Base-by-base conservation (phyloP, 2,329 filamentous ascomycete species). In the Elsinoe ampelina region DNA sequence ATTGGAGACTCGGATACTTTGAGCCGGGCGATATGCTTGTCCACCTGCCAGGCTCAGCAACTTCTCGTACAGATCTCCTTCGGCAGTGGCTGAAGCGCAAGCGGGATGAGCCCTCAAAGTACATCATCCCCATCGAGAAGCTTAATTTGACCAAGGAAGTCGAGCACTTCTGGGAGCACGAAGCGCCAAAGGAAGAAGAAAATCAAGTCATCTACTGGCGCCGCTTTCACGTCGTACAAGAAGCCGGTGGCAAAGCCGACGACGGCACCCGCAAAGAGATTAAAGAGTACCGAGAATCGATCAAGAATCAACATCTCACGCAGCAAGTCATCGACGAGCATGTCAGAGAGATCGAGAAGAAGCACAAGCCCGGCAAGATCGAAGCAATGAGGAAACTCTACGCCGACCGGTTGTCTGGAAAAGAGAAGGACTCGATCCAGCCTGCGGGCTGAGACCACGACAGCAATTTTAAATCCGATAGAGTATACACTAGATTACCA, bases 171-270 rank as follows among this genome's bases (percentile, higher is more conserved):
- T 52, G 48, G 48, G 61, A 62, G 19, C 63, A 58, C 5, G 41
- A 65, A 15, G 35, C 59, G 3, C 38, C 61, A 39, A 59, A 52
- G 11, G 59, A 64, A 13, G 48, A 65, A 62, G 4, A 61, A 64
- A 58, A 41, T 61, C 62, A 30, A 66, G 68, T 8, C 65, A 69
- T 54, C 65, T 67, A 48, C 56, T 63, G 32, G 58, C 59, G 5
- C 62, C 63, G 34, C 63, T 68, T 45, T 61, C 63, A 10, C 58
- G 59, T 20, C 54, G 65, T 11, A 58, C 60, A 17, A 61, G 61
- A 39, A 56, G 62, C 30, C 58, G 63, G 43, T 64, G 65, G 62
- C 56, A 38, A 42, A 17, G 54, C 43, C 22, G 57, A 54, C 26
- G 62, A 59, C 56, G 50, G 57, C 12, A 48, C 59, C 10, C 58